Base-by-base conservation (phyloP, 2,329 filamentous ascomycete species). In the Atkinsonella hypoxylon region DNA sequence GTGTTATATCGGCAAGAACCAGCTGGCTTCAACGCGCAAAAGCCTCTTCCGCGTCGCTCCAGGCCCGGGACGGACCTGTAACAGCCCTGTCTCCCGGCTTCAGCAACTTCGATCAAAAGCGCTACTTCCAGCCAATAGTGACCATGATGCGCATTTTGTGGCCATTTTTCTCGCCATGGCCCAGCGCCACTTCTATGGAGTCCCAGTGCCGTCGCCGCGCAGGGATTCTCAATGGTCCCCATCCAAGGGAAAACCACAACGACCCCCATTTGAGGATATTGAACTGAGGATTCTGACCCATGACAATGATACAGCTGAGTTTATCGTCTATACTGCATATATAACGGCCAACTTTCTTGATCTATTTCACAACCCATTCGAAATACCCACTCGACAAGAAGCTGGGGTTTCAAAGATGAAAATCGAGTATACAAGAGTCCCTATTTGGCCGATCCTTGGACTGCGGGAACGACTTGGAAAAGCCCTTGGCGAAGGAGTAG, bases 141-240 rank as follows among this genome's bases (percentile, higher is more conserved):
- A 79, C 46, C 71, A 76, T 45, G 78, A 82, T 56, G 66, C 73
- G 0, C 73, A 77, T 51, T 66, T 79, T 36, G 65, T 77, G 5
- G 76, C 70, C 18, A 68, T 73, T 42, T 73, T 81, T 51, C 56
- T 82, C 12, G 73, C 74, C 45, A 76, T 81, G 73, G 78, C 78
- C 8, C 78, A 82, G 56, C 67, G 70, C 9, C 69, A 75, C 45
- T 77, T 76, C 51, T 79, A 81, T 57, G 55, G 54, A 10, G 34
- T 41, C 17, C 62, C 60, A 15, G 32, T 53, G 17, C 42, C 54
- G 13, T 55, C 55, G 1, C 52, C 53, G 10, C 56, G 58, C 26
- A 58, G 57, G 48, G 59, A 62, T 12, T 61, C 62, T 2, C 60
- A 59, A 22, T 62, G 61, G 49, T 61, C 60, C 0, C 43, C 53